Base-by-base conservation (phyloP, 2,329 filamentous ascomycete genomes). In the Cadophora sp. region DNA sequence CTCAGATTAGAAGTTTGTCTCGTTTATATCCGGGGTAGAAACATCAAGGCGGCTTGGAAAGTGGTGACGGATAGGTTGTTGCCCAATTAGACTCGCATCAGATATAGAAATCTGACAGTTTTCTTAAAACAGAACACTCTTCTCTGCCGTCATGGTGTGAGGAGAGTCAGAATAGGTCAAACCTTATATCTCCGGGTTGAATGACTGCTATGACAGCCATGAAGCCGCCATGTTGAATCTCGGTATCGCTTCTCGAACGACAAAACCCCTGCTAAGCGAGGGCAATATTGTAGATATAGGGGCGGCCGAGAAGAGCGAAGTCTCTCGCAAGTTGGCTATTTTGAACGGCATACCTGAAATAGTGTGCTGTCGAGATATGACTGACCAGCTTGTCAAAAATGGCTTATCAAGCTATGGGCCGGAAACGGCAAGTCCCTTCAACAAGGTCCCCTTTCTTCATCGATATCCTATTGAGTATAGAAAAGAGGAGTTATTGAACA, bases 251-350 rank as follows among this genome's bases (percentile, higher is more conserved):
- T 39, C 33, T 56, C 33, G 53, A 56, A 20, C 4, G 11, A 58
- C 14, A 8, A 8, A 43, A 13, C 3, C 30, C 33, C 36, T 58
- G 55, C 36, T 58, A 58, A 58, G 55, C 55, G 55, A 58, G 55
- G 11, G 18, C 36, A 20, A 24, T 14, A 20, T 22, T 36, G 22
- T 8, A 56, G 33, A 20, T 43, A 24, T 20, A 30, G 33, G 13
- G 8, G 33, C 16, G n/a, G n/a, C 18, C 16, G 13, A 14, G 53
- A 58, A 0, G 20, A 9, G 36, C n/a, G 14, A 41, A 20, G 20
- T 48, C 36, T 24, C 20, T 14, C 11, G n/a, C 36, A 41, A 14
- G 1, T 58, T 24, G 20, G 11, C 16, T 58, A 20, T 27, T 43
- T 58, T 43, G 13, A 13, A 58, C 16, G 36, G 27, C 27, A 9